phyloP scores from a whole-genome alignment of 2,329 filamentous ascomycete genomes.

The Cadophora sp. region DNA sequence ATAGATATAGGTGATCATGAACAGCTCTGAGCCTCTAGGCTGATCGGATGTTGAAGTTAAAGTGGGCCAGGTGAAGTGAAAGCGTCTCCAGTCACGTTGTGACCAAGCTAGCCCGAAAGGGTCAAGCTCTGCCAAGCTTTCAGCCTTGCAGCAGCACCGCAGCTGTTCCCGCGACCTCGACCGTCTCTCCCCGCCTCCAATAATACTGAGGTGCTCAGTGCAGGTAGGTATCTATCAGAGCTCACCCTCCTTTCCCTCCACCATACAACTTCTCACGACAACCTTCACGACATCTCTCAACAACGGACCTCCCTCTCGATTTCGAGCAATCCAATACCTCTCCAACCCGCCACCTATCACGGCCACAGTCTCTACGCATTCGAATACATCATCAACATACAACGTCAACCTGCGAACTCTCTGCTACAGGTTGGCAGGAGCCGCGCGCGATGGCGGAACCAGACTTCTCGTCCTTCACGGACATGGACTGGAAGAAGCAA shows the following conservation, averaged over 20 bases:
- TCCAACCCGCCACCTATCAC: background rate
- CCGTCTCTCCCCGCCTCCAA: background rate
- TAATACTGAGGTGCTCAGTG: background rate
- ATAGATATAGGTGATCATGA: too few species aligned
- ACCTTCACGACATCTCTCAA: background rate
- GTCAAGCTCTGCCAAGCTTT: background rate
- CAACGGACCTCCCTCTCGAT: background rate
- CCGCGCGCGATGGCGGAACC: constrained; percentile 30
- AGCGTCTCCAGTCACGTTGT: background rate
- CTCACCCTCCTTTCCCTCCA: constrained; percentile 14
- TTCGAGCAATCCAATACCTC: background rate
- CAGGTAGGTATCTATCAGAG: background rate
- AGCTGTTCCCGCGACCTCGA: background rate
- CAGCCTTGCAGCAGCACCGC: background rate
- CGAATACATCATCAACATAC: background rate
- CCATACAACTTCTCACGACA: constrained; percentile 9
- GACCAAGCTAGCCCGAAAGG: background rate
- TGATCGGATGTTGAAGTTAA: background rate
- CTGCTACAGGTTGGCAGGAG: constrained; percentile 17
- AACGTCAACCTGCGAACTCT: constrained; percentile 14
- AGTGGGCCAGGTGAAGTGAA: background rate
- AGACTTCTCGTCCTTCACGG: constrained; percentile 31
- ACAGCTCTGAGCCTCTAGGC: too few species aligned
- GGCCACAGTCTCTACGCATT: background rate
- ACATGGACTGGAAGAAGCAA: constrained; percentile 52